Evolutionary conservation across 805 yeast genomes (phyloP).

Genomic region (Kluyveromyces starmeri): DNA sequence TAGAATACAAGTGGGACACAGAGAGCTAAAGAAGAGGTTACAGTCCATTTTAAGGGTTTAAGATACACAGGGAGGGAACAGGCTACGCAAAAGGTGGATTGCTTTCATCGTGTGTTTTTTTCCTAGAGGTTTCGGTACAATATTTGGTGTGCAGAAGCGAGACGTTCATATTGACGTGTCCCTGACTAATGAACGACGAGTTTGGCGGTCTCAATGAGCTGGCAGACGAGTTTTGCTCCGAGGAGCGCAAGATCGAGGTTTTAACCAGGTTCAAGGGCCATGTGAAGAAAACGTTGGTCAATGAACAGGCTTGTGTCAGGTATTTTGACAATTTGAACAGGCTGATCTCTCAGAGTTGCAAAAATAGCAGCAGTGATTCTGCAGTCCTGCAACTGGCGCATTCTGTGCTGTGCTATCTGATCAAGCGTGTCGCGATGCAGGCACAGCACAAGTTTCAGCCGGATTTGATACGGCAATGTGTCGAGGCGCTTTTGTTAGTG

Average conservation of each 20-base stretch:
- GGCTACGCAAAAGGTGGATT: too few species aligned
- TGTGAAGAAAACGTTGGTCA: conserved; percentile 28
- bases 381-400: conserved; percentile 23
- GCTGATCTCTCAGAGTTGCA: background rate
- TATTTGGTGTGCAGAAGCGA: too few species aligned
- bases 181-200: conserved; percentile 5
- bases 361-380: background rate
- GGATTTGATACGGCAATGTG: conserved; percentile 1
- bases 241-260: conserved; percentile 13
- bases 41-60: too few species aligned
- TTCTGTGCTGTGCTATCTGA: conserved; percentile 37
- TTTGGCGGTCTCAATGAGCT: conserved; percentile 1
- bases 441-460: conserved; percentile 14
- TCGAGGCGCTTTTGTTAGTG: conserved; percentile 6
- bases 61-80: too few species aligned
- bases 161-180: too few species aligned
- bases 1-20: too few species aligned
- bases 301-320: conserved; percentile 14
- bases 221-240: background rate
- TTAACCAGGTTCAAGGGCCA: conserved; percentile 28
- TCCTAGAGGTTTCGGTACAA: too few species aligned
- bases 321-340: conserved; percentile 22
- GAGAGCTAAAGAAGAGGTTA: too few species aligned
- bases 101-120: too few species aligned
- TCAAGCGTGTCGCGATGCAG: conserved; percentile 36